Base-by-base conservation (phyloP, 106 monocot species). In the Dendrobium huoshanense region DNA sequence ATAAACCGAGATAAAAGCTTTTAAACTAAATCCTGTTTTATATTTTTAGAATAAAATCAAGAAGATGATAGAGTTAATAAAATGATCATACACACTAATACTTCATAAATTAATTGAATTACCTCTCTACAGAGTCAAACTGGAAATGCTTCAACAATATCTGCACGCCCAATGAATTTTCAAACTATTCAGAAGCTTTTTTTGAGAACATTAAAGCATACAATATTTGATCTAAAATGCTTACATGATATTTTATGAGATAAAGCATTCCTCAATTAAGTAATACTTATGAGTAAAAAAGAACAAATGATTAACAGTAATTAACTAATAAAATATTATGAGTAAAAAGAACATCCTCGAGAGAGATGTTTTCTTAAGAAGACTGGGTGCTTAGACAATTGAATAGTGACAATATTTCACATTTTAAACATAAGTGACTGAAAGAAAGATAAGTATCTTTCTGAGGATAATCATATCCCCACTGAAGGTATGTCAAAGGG, bases 121-220 rank as follows among this genome's bases (percentile, higher is more conserved):
- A 74, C 74, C 74, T 74, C 44, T 42, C 43, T 42, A 43, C 41
- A 74, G 74, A 74, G 20, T 74, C 74, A 44, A 74, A 74, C 43
- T 74, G 74, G 42, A 29, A 43, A 19, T 74, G 74, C 44, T 74
- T 74, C 17, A 43, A 74, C 20, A 74, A 74, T 5, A 74, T 74
- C 74, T 74, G 74, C 74, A 74, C 41, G 42, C 43, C 74, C 41
- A 74, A 41, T 20, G 43, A 74, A 42, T 72, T 72, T 72, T 29
- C 72, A 72, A 51, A 51, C 51, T 42, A 74, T 20, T 73, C 41
- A 74, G 41, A 74, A 74, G 74, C 29, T 11, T 72, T 37, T 31
- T 31, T 27, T 40, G 37, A 33, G 13, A 72, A 72, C 72, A 37
- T 15, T 27, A 72, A 72, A 72, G 72, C 72, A 72, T 15, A 9